Base-by-base conservation (phyloP, 257 asterid genomes). In the Petunia axillaris region DNA sequence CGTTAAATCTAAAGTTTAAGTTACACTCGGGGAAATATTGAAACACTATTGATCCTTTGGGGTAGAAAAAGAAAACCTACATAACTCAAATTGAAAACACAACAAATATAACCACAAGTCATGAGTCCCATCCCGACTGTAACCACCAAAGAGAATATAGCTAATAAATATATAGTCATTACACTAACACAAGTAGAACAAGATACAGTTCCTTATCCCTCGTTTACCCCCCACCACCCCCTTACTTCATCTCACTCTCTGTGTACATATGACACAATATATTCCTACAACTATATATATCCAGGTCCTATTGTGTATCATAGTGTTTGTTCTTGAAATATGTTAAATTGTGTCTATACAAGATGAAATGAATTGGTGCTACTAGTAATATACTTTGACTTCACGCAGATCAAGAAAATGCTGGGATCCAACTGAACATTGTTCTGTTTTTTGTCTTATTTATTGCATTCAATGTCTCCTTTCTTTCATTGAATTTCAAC, bases 401-500 rank as follows among this genome's bases (percentile, higher is more conserved):
- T 85, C 90, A 79, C 92, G 76, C 81, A 39, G 84, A 89, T 85
- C 90, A 82, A 89, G 77, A 88, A 87, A 85, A 65, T 46, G 75
- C 82, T 67, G 87, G 77, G 83, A 80, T 78, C 79, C 79, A 81
- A 81, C 82, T 83, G 82, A 83, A 36, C 75, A 68, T 59, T 76
- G 15, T 39, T 50, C 62, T 75, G 60, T 9, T 62, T 35, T 37
- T 60, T 40, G 79, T 78, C 77, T 78, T 52, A 63, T 55, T 78
- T 59, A 77, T 63, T 54, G 25, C 53, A 76, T 76, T 73, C 46
- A 53, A 63, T 71, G 78, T 67, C 84, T 81, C 80, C 82, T 86
- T 74, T 54, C 55, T 40, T 40, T 43, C 25, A 58, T 57, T 54
- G 40, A 44, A 43, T 65, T 86, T 59, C 52, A 59, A 14, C 8